Evolutionary conservation across 164 flowering plant species (phyloP).

Genomic region (Nelumbo lutea): DNA sequence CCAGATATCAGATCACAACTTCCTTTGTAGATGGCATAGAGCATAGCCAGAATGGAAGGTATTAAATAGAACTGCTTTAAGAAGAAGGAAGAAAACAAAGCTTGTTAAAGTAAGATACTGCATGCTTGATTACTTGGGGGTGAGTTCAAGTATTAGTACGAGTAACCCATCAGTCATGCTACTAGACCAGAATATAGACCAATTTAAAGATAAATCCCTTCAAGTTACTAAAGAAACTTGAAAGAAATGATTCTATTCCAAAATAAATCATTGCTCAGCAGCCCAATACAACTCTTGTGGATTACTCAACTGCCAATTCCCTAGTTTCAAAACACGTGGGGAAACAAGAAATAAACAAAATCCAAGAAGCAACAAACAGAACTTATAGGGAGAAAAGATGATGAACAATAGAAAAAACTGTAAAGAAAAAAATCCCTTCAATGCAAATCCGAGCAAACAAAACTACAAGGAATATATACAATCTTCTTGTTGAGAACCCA

Average conservation of each 20-base stretch:
- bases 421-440: neutral
- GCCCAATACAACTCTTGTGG: neutral
- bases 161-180: neutral
- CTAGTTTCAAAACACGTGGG: neutral
- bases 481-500: conserved; percentile 20
- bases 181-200: too few relatives aligned
- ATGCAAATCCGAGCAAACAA: conserved; percentile 7
- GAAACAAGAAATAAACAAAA: neutral
- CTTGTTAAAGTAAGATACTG: neutral
- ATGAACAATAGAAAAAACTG: neutral
- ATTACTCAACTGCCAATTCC: neutral
- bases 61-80: too few relatives aligned
- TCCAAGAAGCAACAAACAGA: neutral
- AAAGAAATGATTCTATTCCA: too few relatives aligned
- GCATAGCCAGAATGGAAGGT: too few relatives aligned
- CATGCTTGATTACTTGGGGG: neutral
- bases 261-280: neutral
- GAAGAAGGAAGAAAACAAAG: neutral
- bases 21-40: too few relatives aligned
- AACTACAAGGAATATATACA: conserved; percentile 29
- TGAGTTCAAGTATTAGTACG: conserved; percentile 5
- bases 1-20: too few relatives aligned
- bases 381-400: neutral
- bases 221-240: too few relatives aligned
- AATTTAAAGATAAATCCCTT: too few relatives aligned